phyloP scores from a whole-genome alignment of 1,284 basidiomycete species.

The Microbotryomycetes sp. region DNA sequence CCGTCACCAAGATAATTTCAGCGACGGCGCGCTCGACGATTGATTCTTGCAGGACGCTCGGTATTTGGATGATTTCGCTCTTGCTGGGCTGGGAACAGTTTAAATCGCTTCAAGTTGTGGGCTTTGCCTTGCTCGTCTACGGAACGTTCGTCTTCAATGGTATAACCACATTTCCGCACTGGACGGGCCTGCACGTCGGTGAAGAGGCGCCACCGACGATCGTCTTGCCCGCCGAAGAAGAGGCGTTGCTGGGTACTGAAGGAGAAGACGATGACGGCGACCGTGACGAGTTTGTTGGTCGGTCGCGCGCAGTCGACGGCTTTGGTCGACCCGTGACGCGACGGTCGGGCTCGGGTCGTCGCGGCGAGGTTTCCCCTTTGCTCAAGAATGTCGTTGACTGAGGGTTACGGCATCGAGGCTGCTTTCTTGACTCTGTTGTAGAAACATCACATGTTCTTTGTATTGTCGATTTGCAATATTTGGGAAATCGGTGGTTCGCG shows the following conservation, averaged over 20 bases:
- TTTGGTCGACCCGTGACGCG: conserved; percentile 1
- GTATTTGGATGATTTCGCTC: conserved; percentile 82
- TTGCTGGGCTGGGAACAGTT: conserved; percentile 87
- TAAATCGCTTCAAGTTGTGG: conserved; percentile 76
- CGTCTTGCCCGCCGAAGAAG: not conserved
- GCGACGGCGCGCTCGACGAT: conserved; percentile 53
- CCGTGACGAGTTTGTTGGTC: not conserved
- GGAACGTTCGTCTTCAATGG: conserved; percentile 40
- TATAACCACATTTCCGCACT: conserved; percentile 18
- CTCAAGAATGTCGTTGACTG: conserved; percentile 8
- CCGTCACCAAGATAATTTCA: conserved; percentile 59
- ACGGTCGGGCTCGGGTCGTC: conserved; percentile 2
- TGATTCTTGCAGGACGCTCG: conserved; percentile 91
- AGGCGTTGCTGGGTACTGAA: not conserved
- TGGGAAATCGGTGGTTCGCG: too few relatives aligned
- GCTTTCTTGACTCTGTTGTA: too few relatives aligned
- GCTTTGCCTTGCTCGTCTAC: conserved; percentile 85
- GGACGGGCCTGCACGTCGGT: conserved; percentile 25
- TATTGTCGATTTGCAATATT: too few relatives aligned
- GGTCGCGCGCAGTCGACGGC: not conserved
- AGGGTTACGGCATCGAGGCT: not conserved
- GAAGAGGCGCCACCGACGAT: not conserved
- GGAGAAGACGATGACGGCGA: not conserved
- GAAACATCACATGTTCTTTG: too few relatives aligned
- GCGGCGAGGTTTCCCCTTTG: conserved; percentile 10